A percentile compares a stretch with the other conserved stretches of the same genome.
phyloP scores from a whole-genome alignment of 345 rosid species.

The Hevea brasiliensis region DNA sequence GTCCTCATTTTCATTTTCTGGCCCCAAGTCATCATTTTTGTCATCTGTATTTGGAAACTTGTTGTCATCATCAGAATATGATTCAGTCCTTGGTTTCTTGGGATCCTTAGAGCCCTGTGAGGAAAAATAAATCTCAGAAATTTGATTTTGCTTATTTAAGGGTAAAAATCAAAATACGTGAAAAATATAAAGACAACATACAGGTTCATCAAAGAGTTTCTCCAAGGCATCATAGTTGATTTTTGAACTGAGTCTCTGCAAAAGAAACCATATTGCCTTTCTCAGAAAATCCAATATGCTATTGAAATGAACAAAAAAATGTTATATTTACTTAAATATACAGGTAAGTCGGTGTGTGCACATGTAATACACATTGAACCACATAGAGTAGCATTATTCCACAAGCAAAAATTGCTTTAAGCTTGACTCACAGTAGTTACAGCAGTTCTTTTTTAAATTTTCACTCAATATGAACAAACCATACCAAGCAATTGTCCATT shows the following conservation, averaged over 20 bases:
- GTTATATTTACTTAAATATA: neutral
- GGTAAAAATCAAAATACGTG: neutral
- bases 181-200: constrained; percentile 31
- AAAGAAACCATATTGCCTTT: constrained; percentile 3
- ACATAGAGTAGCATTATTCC: neutral
- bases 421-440: neutral
- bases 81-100: constrained; percentile 39
- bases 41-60: constrained; percentile 2
- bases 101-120: constrained; percentile 15
- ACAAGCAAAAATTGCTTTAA: no score
- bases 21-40: constrained; percentile 14
- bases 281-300: neutral
- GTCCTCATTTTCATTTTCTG: constrained; percentile 19
- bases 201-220: constrained; percentile 64
- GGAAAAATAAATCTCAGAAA: neutral
- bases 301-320: neutral
- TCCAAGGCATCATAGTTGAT: constrained; percentile 69
- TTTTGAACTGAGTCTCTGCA: constrained; percentile 68
- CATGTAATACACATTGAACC: neutral
- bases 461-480: neutral
- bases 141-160: no score
- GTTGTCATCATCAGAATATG: constrained; percentile 24
- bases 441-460: neutral
- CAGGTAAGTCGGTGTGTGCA: neutral
- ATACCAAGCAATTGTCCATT: neutral